Conservation (phyloP, 2,329 filamentous ascomycete genomes). For the Geosmithia putterillii region DNA sequence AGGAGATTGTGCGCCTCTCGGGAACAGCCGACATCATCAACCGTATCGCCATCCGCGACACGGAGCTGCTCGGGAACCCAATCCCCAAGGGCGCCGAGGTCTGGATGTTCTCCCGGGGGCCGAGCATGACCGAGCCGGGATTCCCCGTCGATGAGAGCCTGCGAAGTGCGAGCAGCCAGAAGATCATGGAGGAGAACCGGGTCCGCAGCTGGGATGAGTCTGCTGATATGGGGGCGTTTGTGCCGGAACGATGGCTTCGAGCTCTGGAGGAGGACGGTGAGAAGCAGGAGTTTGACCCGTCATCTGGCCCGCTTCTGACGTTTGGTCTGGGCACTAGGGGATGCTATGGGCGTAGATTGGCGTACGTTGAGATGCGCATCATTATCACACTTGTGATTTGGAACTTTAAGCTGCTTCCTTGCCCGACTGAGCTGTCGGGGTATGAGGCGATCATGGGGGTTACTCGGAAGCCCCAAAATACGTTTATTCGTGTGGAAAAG, state of each 20-base stretch:
- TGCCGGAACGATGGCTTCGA: slow-evolving; percentile 3
- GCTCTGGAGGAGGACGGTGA: neutral
- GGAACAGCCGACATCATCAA: slow-evolving; percentile 4
- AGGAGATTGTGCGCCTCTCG: slow-evolving; percentile 16
- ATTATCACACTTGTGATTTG: slow-evolving; percentile 14
- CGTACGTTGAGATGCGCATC: slow-evolving; percentile 14
- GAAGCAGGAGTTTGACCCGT: slow-evolving; percentile 11
- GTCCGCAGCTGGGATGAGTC: too few relatives aligned
- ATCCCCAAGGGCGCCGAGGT: slow-evolving; percentile 14
- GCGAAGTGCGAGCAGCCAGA: slow-evolving; percentile 1
- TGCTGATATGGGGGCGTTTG: slow-evolving; percentile 1
- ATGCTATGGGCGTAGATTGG: slow-evolving; percentile 21
- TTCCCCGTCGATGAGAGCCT: slow-evolving; percentile 5
- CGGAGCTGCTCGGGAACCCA: slow-evolving; percentile 10
- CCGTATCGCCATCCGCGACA: slow-evolving; percentile 9
- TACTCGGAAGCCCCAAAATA: slow-evolving; percentile 10
- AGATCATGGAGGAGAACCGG: too few relatives aligned
- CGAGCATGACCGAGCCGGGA: slow-evolving; percentile 2
- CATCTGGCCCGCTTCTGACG: slow-evolving; percentile 15
- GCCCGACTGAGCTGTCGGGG: slow-evolving; percentile 7
- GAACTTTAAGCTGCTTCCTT: slow-evolving; percentile 11
- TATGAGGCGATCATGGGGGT: slow-evolving; percentile 7
- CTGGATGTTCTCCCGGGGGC: slow-evolving; percentile 5
- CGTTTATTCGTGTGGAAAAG: too few relatives aligned
- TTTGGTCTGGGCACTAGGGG: slow-evolving; percentile 21